phyloP scores from a whole-genome alignment of 2,329 filamentous ascomycete species.

The Ustulina deusta region DNA sequence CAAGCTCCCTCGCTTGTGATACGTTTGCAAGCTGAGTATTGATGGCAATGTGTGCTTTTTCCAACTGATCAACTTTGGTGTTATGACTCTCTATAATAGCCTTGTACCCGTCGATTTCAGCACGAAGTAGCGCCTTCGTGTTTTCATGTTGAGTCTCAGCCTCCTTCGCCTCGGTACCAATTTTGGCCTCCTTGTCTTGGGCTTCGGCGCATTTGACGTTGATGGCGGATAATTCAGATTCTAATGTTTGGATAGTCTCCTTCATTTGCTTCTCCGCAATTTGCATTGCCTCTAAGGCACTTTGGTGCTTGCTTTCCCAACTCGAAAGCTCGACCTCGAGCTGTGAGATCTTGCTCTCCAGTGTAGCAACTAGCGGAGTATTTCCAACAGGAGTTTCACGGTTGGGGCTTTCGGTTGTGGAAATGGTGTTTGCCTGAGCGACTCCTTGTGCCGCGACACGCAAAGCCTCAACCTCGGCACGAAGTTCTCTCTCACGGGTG shows the following conservation, averaged over 20 bases:
- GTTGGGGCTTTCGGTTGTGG: slow-evolving; percentile 44
- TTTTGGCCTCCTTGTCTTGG: slow-evolving; percentile 54
- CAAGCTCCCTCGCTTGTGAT: slow-evolving; percentile 68
- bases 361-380: slow-evolving; percentile 53
- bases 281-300: slow-evolving; percentile 76
- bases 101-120: slow-evolving; percentile 85
- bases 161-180: slow-evolving; percentile 61
- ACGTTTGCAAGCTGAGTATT: slow-evolving; percentile 76
- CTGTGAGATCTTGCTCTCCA: slow-evolving; percentile 70
- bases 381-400: slow-evolving; percentile 49
- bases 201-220: slow-evolving; percentile 63
- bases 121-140: slow-evolving; percentile 72
- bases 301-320: slow-evolving; percentile 82
- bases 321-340: slow-evolving; percentile 77
- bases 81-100: slow-evolving; percentile 76
- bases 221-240: slow-evolving; percentile 67
- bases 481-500: slow-evolving; percentile 80
- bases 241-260: slow-evolving; percentile 78
- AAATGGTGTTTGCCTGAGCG: slow-evolving; percentile 37
- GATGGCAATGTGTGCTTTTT: slow-evolving; percentile 75
- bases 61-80: slow-evolving; percentile 77
- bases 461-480: slow-evolving; percentile 76
- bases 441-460: slow-evolving; percentile 65
- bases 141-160: slow-evolving; percentile 68
- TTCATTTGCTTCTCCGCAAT: slow-evolving; percentile 79